phyloP scores from a whole-genome alignment of 768 basidiomycete genomes.

The Panaeolus papilionaceus region DNA sequence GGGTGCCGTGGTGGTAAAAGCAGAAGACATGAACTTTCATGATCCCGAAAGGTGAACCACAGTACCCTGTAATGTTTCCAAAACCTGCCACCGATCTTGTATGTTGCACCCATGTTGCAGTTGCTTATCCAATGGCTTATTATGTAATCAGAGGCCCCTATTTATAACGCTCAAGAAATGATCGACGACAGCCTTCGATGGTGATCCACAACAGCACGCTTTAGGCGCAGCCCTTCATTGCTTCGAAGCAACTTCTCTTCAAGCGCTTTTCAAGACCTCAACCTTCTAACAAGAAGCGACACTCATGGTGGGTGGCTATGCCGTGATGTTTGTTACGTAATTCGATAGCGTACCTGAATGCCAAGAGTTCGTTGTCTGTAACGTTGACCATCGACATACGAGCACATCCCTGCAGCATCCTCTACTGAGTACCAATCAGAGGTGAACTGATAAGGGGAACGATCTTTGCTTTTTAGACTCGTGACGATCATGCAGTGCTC shows the following conservation, averaged over 20 bases:
- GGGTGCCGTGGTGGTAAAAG: background rate
- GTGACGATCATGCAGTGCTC: background rate
- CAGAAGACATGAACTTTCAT: background rate
- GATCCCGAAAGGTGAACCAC: background rate
- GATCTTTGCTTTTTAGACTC: no score
- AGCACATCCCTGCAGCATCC: no score
- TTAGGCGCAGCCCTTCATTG: background rate
- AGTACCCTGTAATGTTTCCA: background rate
- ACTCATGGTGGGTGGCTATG: no score
- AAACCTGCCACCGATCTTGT: conserved; percentile 10
- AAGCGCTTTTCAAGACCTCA: no score
- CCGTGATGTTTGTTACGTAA: no score
- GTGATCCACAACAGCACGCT: no score
- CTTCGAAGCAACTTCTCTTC: background rate
- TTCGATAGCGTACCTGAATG: no score
- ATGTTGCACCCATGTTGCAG: background rate
- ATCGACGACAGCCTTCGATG: background rate
- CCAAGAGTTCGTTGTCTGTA: no score
- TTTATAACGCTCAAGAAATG: background rate
- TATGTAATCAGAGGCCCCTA: background rate
- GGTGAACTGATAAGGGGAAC: no score
- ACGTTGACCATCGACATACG: no score
- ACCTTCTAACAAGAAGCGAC: no score
- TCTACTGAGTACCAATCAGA: no score
- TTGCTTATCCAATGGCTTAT: background rate